These are phyloP conservation scores for Diutina pseudorugosa DNA, from an alignment of 1,139 yeast genomes.

Conservation along the genomic window DNA sequence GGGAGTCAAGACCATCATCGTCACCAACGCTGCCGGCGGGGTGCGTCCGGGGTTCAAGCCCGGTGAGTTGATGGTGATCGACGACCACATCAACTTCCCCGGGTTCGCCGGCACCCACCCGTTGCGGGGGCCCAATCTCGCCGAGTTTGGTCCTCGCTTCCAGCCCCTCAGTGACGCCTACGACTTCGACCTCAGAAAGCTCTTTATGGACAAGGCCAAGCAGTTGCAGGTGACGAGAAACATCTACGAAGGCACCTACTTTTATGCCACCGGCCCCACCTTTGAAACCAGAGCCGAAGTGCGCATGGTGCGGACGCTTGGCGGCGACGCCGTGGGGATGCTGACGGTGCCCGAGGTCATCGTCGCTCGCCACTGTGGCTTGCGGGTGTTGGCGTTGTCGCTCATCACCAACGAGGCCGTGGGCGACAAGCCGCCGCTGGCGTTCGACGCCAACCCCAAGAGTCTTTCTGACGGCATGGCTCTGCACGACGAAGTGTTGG, in stretches of 20 bases:
- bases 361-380: conserved; percentile 79
- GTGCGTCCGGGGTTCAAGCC: conserved; percentile 51
- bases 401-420: conserved; percentile 80
- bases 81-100: conserved; percentile 82
- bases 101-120: conserved; percentile 88
- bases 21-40: conserved; percentile 95
- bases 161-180: conserved; percentile 86
- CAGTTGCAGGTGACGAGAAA: conserved; percentile 41
- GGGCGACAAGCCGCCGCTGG: conserved; percentile 64
- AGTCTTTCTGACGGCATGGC: conserved; percentile 72
- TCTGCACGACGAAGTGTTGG: conserved; percentile 78
- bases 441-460: conserved; percentile 39
- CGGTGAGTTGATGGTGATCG: conserved; percentile 84
- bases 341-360: conserved; percentile 94
- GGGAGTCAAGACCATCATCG: conserved; percentile 52
- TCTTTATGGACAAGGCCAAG: conserved; percentile 41
- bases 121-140: conserved; percentile 77
- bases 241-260: conserved; percentile 80
- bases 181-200: conserved; percentile 54
- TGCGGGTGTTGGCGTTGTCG: conserved; percentile 73
- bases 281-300: conserved; percentile 90
- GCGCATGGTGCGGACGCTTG: conserved; percentile 55
- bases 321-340: conserved; percentile 97
- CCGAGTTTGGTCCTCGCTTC: conserved; percentile 74
- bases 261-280: conserved; percentile 86